A percentile compares a stretch with the other conserved stretches of the same genome.
Evolutionary conservation across 371 early-diverging fungal genomes (phyloP).

Genomic region (Syncephalastrum sp.): DNA sequence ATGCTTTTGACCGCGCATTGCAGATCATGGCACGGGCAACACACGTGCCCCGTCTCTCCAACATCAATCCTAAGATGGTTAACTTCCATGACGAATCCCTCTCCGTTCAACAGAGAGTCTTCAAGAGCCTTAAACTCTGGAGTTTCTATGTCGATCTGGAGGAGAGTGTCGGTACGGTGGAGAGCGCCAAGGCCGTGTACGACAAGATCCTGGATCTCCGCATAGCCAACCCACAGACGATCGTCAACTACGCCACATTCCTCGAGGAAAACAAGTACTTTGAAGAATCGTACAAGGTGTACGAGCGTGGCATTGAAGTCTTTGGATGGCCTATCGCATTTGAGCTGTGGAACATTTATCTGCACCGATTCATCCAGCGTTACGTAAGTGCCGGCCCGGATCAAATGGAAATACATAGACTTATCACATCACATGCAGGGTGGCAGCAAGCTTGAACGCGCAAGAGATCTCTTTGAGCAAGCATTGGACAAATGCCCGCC

Average conservation of each 20-base stretch:
- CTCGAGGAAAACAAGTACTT: slow-evolving; percentile 88
- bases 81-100: slow-evolving; percentile 66
- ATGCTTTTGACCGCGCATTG: slow-evolving; percentile 66
- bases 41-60: slow-evolving; percentile 47
- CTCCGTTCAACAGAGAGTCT: slow-evolving; percentile 82
- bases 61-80: slow-evolving; percentile 41
- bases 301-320: slow-evolving; percentile 94
- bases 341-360: slow-evolving; percentile 96
- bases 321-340: slow-evolving; percentile 97
- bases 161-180: slow-evolving; percentile 88
- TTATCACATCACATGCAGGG: slow-evolving; percentile 43
- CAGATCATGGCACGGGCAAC: slow-evolving; percentile 82
- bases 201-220: slow-evolving; percentile 91
- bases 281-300: slow-evolving; percentile 93
- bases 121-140: slow-evolving; percentile 92
- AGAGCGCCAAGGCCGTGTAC: slow-evolving; percentile 84
- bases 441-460: slow-evolving; percentile 84
- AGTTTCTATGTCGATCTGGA: slow-evolving; percentile 92
- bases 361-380: slow-evolving; percentile 83
- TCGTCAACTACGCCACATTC: slow-evolving; percentile 92
- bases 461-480: slow-evolving; percentile 95
- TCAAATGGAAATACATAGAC: not conserved
- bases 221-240: slow-evolving; percentile 92
- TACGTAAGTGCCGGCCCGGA: slow-evolving; percentile 52
- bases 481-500: slow-evolving; percentile 88